Evolutionary conservation across 495 filamentous ascomycete genomes (phyloP).

Genomic region (Tuber calosporum): DNA sequence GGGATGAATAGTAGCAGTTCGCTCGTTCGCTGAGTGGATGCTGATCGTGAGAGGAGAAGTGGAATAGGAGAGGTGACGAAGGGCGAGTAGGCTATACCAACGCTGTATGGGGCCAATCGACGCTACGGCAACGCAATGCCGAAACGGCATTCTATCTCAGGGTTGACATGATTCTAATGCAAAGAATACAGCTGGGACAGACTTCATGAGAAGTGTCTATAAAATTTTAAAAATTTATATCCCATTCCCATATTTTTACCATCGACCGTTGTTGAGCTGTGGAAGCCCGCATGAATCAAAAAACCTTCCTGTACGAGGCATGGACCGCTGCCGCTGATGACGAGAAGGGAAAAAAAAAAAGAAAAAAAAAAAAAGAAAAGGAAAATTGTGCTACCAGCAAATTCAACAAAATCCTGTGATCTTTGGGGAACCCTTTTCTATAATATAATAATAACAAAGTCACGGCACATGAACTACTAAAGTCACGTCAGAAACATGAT

Average conservation of each 20-base stretch:
- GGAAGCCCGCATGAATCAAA: background rate
- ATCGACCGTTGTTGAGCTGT: background rate
- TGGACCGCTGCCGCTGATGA: background rate
- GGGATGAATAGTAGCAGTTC: slow-evolving; percentile 5
- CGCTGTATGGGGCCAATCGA: slow-evolving; percentile 23
- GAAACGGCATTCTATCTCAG: background rate
- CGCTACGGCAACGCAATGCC: slow-evolving; percentile 30
- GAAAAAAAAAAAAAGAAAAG: background rate
- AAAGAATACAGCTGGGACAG: background rate
- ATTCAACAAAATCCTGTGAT: background rate
- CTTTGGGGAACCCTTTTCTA: background rate
- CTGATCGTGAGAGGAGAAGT: slow-evolving; percentile 15
- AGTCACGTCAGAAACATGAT: background rate
- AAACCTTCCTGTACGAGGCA: background rate
- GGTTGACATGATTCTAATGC: background rate
- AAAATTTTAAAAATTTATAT: background rate
- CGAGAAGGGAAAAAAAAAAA: too few relatives aligned
- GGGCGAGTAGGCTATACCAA: background rate
- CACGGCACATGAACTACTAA: background rate
- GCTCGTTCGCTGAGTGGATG: slow-evolving; percentile 11
- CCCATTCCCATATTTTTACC: background rate
- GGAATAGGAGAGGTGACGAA: slow-evolving; percentile 37
- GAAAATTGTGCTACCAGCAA: background rate
- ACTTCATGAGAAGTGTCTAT: background rate
- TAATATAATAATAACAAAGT: background rate